A percentile compares a stretch with the other conserved stretches of the same genome.
phyloP scores from a whole-genome alignment of 1,139 yeast genomes.

The Lodderomyces margitis region DNA sequence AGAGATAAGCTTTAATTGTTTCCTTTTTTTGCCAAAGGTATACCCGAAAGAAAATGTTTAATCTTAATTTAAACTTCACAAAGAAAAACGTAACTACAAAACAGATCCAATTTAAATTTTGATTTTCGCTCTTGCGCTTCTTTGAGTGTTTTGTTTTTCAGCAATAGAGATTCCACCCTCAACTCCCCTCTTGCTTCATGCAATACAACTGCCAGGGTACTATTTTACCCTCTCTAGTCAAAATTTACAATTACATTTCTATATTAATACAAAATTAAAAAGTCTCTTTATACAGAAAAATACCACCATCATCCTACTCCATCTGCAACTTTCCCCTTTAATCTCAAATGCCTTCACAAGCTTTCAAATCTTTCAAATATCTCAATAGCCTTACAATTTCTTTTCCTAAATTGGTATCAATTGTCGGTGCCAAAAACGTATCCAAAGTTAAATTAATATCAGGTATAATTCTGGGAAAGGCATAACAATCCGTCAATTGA shows the following conservation, averaged over 20 bases:
- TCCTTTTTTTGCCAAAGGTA: too few species aligned
- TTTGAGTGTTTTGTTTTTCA: too few species aligned
- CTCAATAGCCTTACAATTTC: slow-evolving; percentile 39
- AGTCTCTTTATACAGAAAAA: neutral
- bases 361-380: slow-evolving; percentile 21
- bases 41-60: too few species aligned
- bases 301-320: neutral
- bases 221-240: too few species aligned
- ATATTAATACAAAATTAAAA: neutral
- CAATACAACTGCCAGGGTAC: too few species aligned
- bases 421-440: slow-evolving; percentile 35
- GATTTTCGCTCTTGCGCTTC: too few species aligned
- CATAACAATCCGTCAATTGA: slow-evolving; percentile 16
- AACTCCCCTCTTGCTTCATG: too few species aligned
- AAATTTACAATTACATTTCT: neutral
- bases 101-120: too few species aligned
- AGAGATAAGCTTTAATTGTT: neutral
- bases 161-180: too few species aligned
- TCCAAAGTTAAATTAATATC: slow-evolving; percentile 39
- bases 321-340: neutral
- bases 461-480: slow-evolving; percentile 29
- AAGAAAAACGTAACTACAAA: too few species aligned
- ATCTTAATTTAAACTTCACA: too few species aligned
- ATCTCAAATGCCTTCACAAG: slow-evolving; percentile 9
- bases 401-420: slow-evolving; percentile 37